Conservation (phyloP, 371 early-diverging fungal genomes). For the Mucor irregularis region DNA sequence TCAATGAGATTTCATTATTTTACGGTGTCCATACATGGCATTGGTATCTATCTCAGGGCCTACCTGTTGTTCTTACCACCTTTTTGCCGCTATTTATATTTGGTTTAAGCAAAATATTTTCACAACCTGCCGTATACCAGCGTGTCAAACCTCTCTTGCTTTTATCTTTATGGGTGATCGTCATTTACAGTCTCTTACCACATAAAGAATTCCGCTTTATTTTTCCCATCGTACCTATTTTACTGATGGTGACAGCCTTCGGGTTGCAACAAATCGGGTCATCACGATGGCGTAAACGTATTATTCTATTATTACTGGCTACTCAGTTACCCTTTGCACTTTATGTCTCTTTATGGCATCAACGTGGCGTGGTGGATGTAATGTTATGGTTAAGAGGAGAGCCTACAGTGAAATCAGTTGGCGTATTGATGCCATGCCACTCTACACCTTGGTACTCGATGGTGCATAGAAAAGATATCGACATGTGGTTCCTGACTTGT, state of each 20-base stretch:
- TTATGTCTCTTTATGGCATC: slow-evolving; percentile 79
- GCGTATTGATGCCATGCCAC: slow-evolving; percentile 92
- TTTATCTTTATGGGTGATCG: slow-evolving; percentile 49
- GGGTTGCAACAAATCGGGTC: slow-evolving; percentile 37
- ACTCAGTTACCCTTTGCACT: slow-evolving; percentile 71
- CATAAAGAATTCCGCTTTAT: slow-evolving; percentile 97
- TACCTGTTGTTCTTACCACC: slow-evolving; percentile 78
- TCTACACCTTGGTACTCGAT: slow-evolving; percentile 89
- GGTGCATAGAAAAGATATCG: slow-evolving; percentile 55
- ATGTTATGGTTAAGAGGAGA: slow-evolving; percentile 69
- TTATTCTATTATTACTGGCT: slow-evolving; percentile 38
- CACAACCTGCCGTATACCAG: too few relatives aligned
- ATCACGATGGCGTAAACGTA: slow-evolving; percentile 22
- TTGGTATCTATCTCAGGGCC: slow-evolving; percentile 85
- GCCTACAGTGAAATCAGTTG: slow-evolving; percentile 26
- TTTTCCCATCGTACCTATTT: slow-evolving; percentile 79
- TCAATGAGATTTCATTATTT: slow-evolving; percentile 74
- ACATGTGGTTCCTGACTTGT: slow-evolving; percentile 88
- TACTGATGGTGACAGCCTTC: slow-evolving; percentile 64
- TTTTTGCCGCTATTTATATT: slow-evolving; percentile 60
- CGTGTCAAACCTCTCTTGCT: slow-evolving; percentile 18
- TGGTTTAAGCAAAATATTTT: too few relatives aligned
- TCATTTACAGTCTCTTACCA: slow-evolving; percentile 71
- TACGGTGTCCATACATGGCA: slow-evolving; percentile 91
- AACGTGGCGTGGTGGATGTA: slow-evolving; percentile 90